These are phyloP conservation scores for Fusarium incarnatum DNA, from an alignment of 2,329 filamentous ascomycete genomes.

Conservation along the genomic window DNA sequence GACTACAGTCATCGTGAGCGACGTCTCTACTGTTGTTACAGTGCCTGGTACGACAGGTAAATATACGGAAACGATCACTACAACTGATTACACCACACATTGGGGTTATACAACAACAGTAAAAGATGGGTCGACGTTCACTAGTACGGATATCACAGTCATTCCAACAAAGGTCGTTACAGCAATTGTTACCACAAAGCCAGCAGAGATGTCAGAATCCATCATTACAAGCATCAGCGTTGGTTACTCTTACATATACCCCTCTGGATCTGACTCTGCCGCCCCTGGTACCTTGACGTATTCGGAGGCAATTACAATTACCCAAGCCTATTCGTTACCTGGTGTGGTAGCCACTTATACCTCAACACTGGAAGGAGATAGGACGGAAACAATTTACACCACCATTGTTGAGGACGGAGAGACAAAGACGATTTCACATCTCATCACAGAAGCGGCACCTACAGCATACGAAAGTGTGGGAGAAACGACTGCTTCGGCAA, in stretches of 20 bases:
- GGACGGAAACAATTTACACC: constrained; percentile 17
- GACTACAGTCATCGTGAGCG: constrained; percentile 33
- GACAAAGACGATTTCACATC: constrained; percentile 19
- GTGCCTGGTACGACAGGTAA: constrained; percentile 40
- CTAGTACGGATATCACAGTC: constrained; percentile 12
- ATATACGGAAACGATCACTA: constrained; percentile 32
- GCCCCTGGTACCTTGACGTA: constrained; percentile 7
- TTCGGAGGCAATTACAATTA: constrained; percentile 19
- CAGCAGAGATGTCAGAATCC: constrained; percentile 12
- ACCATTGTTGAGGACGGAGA: constrained; percentile 26
- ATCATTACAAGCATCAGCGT: constrained; percentile 19
- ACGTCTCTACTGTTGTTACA: constrained; percentile 30
- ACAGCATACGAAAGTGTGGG: constrained; percentile 33
- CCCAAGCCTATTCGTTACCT: constrained; percentile 18
- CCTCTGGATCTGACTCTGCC: constrained; percentile 6
- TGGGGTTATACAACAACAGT: constrained; percentile 25
- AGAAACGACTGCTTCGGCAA: constrained; percentile 40
- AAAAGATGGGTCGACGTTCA: constrained; percentile 14
- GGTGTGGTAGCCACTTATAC: constrained; percentile 10
- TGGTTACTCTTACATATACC: constrained; percentile 16
- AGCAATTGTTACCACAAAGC: constrained; percentile 11
- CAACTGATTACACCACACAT: constrained; percentile 27
- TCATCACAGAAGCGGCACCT: constrained; percentile 18
- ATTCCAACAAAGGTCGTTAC: constrained; percentile 33
- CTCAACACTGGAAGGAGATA: constrained; percentile 7